Percentiles rank a stretch among this genome's conserved stretches.
These are phyloP conservation scores for Allium cepa DNA, from an alignment of 106 monocot species.

Conservation along the genomic window DNA sequence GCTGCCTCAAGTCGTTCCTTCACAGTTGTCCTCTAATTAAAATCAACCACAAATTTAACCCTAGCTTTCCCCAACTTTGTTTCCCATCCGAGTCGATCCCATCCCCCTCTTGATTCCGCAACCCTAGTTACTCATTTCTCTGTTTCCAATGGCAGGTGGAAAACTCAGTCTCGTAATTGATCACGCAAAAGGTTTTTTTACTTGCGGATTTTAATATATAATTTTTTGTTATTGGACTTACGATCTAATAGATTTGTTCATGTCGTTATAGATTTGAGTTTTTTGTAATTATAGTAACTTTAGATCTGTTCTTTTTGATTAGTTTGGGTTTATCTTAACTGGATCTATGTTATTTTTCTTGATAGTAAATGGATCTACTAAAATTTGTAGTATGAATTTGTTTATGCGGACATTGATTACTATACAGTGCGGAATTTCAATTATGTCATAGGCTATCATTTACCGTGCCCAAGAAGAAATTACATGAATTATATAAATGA, in stretches of 20 bases:
- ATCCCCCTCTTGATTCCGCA: background rate
- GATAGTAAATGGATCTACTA: too few relatives aligned
- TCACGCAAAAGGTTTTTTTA: constrained; percentile 1
- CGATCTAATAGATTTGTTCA: background rate
- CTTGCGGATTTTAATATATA: background rate
- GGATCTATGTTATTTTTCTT: too few relatives aligned
- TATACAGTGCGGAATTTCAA: too few relatives aligned
- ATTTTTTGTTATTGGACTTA: background rate
- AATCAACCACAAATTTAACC: background rate
- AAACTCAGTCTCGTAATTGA: background rate
- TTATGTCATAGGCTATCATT: too few relatives aligned
- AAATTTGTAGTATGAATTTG: too few relatives aligned
- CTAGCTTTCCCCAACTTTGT: background rate
- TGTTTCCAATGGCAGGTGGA: constrained; percentile 3
- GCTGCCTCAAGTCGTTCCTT: background rate
- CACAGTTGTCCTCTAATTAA: background rate
- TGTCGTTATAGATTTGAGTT: background rate
- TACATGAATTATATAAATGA: too few relatives aligned
- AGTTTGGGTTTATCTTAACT: background rate
- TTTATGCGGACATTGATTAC: too few relatives aligned
- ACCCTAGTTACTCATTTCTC: background rate
- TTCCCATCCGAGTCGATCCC: background rate
- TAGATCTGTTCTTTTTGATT: background rate
- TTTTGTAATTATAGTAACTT: background rate
- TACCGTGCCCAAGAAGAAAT: too few relatives aligned